Conservation (phyloP, 2,329 filamentous ascomycete genomes). For the Penicillium sp. region DNA sequence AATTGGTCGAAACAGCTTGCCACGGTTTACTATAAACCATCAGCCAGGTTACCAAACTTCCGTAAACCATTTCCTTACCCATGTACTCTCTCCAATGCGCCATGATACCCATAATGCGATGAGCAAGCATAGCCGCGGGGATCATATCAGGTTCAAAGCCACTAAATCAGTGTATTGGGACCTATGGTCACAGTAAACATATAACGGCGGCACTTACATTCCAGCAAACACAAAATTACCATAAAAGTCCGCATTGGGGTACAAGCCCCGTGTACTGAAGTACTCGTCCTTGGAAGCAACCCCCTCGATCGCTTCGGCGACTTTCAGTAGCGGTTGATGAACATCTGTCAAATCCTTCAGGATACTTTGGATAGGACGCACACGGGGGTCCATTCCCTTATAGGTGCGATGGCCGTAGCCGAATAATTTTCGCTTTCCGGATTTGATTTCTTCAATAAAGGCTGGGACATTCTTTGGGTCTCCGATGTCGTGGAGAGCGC, state of each 20-base stretch:
- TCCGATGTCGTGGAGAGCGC: slow-evolving; percentile 30
- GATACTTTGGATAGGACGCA: slow-evolving; percentile 27
- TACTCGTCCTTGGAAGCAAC: slow-evolving; percentile 30
- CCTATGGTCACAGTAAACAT: accelerated
- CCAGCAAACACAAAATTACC: slow-evolving; percentile 46
- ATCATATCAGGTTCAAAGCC: slow-evolving; percentile 33
- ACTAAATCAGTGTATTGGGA: slow-evolving; percentile 9
- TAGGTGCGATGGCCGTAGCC: slow-evolving; percentile 37
- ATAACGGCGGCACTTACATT: slow-evolving; percentile 30
- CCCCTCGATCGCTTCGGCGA: slow-evolving; percentile 30
- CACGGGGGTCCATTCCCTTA: slow-evolving; percentile 31
- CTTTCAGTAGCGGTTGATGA: slow-evolving; percentile 22
- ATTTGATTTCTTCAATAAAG: slow-evolving; percentile 32
- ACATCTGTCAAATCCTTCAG: slow-evolving; percentile 22
- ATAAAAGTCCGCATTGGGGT: slow-evolving; percentile 50
- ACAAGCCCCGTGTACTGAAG: slow-evolving; percentile 33
- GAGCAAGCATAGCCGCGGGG: slow-evolving; percentile 31
- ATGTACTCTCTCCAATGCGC: slow-evolving; percentile 39
- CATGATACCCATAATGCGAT: slow-evolving; percentile 36
- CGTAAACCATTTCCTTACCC: slow-evolving; percentile 18
- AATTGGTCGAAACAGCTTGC: slow-evolving; percentile 32
- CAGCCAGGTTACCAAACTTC: slow-evolving; percentile 6
- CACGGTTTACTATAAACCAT: slow-evolving; percentile 24
- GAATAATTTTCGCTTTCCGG: slow-evolving; percentile 29
- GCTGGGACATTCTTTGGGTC: slow-evolving; percentile 28